A percentile compares a stretch with the other conserved stretches of the same genome.
These are phyloP conservation scores for Xylaria multiplex DNA, from an alignment of 2,329 filamentous ascomycete genomes.

Conservation along the genomic window DNA sequence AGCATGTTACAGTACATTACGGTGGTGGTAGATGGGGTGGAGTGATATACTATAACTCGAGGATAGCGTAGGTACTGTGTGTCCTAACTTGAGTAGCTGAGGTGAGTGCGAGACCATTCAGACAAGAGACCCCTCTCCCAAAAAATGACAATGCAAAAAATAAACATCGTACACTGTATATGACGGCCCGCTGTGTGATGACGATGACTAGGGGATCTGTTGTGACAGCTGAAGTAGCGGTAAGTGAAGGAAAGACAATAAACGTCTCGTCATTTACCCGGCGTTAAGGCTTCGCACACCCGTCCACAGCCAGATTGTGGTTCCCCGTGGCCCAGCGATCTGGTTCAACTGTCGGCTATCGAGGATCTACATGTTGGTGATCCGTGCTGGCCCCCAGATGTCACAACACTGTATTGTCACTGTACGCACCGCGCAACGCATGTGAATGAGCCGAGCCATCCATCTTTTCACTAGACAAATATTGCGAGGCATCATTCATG, in stretches of 20 bases:
- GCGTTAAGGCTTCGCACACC: constrained; percentile 19
- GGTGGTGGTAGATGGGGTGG: constrained; percentile 17
- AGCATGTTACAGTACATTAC: constrained; percentile 14
- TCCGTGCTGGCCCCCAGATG: constrained; percentile 15
- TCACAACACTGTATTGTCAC: constrained; percentile 32
- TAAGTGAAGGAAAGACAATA: constrained; percentile 32
- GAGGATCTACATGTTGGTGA: constrained; percentile 37
- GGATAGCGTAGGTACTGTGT: background rate
- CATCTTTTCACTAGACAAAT: background rate
- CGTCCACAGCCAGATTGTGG: constrained; percentile 27
- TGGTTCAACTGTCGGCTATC: constrained; percentile 49
- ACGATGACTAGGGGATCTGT: constrained; percentile 15
- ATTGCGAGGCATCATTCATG: background rate
- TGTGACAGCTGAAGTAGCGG: constrained; percentile 37
- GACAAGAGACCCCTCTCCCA: background rate
- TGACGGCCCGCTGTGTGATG: constrained; percentile 23
- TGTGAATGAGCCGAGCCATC: background rate
- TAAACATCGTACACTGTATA: constrained; percentile 10
- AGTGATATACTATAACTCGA: constrained; percentile 5
- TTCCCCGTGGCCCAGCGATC: constrained; percentile 45
- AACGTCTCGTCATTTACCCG: constrained; percentile 32
- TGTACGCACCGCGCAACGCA: constrained; percentile 16
- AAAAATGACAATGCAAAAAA: background rate
- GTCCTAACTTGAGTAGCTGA: background rate
- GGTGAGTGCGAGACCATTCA: background rate